Conservation (phyloP, 1,284 basidiomycete genomes). For the Leccinum brunneo-olivaceum region DNA sequence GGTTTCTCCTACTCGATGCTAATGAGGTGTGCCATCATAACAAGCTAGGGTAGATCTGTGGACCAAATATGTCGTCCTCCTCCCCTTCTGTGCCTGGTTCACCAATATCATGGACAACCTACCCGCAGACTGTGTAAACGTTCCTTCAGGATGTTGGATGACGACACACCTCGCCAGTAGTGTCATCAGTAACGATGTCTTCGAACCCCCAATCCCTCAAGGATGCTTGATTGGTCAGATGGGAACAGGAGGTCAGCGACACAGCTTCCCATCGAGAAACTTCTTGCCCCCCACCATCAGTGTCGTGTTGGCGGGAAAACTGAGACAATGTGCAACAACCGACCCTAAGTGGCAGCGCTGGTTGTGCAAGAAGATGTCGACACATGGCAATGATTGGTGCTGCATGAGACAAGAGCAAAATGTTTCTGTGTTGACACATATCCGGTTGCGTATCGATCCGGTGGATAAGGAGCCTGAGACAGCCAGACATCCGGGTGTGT, state of each 20-base stretch:
- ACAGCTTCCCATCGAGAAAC: constrained; percentile 38
- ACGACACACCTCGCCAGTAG: constrained; percentile 38
- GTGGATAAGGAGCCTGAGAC: constrained; percentile 48
- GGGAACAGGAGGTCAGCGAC: constrained; percentile 47
- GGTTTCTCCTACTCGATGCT: not conserved
- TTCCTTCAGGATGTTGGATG: not conserved
- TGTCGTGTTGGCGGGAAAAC: constrained; percentile 31
- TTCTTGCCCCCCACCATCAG: constrained; percentile 28
- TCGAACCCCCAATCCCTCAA: constrained; percentile 78
- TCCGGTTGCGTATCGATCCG: constrained; percentile 42
- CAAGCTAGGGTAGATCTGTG: constrained; percentile 39
- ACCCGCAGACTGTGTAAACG: not conserved
- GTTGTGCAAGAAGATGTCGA: constrained; percentile 51
- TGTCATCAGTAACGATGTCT: constrained; percentile 46
- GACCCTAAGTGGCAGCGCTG: constrained; percentile 45
- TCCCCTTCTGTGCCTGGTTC: constrained; percentile 57
- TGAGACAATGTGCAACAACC: constrained; percentile 68
- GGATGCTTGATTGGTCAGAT: constrained; percentile 50
- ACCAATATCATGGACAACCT: constrained; percentile 54
- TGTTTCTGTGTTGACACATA: constrained; percentile 36
- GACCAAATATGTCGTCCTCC: constrained; percentile 47
- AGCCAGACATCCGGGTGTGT: constrained; percentile 53
- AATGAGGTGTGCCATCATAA: constrained; percentile 21
- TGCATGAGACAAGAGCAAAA: constrained; percentile 74
- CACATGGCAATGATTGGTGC: constrained; percentile 72